Conservation (phyloP, 2,329 filamentous ascomycete species). For the Rosellinia necatrix region DNA sequence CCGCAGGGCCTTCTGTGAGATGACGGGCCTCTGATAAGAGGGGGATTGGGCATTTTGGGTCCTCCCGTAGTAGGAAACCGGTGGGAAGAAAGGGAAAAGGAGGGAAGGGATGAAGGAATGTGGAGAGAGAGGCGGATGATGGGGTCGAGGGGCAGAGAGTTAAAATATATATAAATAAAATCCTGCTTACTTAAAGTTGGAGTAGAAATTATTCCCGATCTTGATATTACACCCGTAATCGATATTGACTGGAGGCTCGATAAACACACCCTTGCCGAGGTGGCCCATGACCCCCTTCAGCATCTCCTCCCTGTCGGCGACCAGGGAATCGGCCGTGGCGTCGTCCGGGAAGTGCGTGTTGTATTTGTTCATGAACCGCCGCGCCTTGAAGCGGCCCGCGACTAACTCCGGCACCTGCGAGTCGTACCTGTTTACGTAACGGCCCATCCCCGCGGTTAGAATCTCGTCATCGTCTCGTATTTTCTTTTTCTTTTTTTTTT, state of each 20-base stretch:
- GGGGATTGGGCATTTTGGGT: not conserved
- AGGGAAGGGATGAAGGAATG: too few species aligned
- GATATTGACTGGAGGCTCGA: constrained; percentile 65
- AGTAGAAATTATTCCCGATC: constrained; percentile 66
- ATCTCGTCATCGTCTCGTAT: too few species aligned
- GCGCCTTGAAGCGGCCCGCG: constrained; percentile 57
- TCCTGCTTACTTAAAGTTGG: constrained; percentile 63
- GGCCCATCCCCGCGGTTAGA: too few species aligned
- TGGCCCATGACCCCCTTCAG: constrained; percentile 55
- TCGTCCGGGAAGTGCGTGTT: constrained; percentile 60
- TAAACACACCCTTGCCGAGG: constrained; percentile 56
- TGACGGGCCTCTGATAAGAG: too few species aligned
- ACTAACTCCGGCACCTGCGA: constrained; percentile 52
- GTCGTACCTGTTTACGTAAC: constrained; percentile 60
- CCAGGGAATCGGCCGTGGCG: constrained; percentile 46
- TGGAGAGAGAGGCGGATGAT: too few species aligned
- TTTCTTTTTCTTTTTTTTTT: too few species aligned
- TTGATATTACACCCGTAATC: constrained; percentile 71
- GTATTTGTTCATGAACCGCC: constrained; percentile 61
- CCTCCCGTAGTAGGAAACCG: not conserved
- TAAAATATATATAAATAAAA: too few species aligned
- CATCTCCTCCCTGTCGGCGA: constrained; percentile 48
- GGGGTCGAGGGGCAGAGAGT: too few species aligned
- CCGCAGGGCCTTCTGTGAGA: too few species aligned
- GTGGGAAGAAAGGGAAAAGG: constrained; percentile 2